These are phyloP conservation scores for Pyricularia sp. DNA, from an alignment of 2,329 filamentous ascomycete species.

Conservation along the genomic window DNA sequence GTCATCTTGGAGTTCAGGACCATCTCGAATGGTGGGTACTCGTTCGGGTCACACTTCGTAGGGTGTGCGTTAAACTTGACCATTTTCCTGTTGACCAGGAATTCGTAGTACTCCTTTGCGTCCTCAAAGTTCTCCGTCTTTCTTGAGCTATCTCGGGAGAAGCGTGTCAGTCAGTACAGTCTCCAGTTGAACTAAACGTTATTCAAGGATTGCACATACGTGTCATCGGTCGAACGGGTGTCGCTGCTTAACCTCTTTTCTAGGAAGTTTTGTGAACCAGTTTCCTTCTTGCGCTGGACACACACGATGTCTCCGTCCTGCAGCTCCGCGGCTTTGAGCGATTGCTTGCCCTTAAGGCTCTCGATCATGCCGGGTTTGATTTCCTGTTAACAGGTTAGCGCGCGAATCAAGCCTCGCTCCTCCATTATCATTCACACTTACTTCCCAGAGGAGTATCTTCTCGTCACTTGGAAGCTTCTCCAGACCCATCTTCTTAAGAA, in stretches of 20 bases:
- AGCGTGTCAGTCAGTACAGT: neutral
- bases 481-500: conserved; percentile 79
- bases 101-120: conserved; percentile 83
- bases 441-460: conserved; percentile 63
- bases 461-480: conserved; percentile 53
- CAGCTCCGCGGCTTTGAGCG: conserved; percentile 80
- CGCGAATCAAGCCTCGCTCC: neutral
- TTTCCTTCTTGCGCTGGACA: conserved; percentile 57
- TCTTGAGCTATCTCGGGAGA: conserved; percentile 14
- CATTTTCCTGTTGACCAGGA: conserved; percentile 69
- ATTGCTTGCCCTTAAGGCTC: conserved; percentile 78
- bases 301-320: conserved; percentile 96
- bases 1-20: conserved; percentile 76
- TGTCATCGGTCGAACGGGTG: conserved; percentile 22
- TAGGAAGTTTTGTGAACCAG: conserved; percentile 16
- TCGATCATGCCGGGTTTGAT: conserved; percentile 99
- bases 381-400: conserved; percentile 37
- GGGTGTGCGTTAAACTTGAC: conserved; percentile 66
- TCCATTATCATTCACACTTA: conserved; percentile 18
- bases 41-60: conserved; percentile 36
- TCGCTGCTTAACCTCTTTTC: conserved; percentile 26
- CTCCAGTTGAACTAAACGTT: neutral
- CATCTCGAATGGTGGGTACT: conserved; percentile 58
- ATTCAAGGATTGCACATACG: conserved; percentile 8
- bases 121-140: conserved; percentile 48